phyloP scores from a whole-genome alignment of 169 alveolate species.

The Eimeria zaria region DNA sequence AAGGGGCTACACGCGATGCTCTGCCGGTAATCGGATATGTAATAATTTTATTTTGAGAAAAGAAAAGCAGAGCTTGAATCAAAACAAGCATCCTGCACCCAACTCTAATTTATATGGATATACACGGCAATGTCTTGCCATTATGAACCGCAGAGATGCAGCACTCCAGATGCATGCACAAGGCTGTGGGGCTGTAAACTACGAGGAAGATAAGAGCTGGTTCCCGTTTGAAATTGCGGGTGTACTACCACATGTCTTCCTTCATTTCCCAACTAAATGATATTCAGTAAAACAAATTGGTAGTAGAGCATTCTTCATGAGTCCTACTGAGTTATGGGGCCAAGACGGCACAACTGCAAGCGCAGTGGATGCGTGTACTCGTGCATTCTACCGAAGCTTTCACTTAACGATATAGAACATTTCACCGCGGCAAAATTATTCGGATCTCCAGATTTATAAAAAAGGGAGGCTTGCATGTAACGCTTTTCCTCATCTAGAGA shows the following conservation, averaged over 20 bases:
- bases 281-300: background rate
- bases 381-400: background rate
- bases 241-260: background rate
- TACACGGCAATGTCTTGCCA: background rate
- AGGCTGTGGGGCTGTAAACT: slow-evolving; percentile 17
- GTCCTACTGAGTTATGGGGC: no score
- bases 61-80: background rate
- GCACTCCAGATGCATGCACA: slow-evolving; percentile 58
- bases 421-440: no score
- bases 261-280: background rate
- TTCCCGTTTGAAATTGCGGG: no score
- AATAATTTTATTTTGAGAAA: background rate
- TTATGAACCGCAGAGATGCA: slow-evolving; percentile 6
- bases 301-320: background rate
- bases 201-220: background rate
- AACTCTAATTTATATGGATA: background rate
- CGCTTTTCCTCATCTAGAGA: background rate
- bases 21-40: background rate
- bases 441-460: background rate
- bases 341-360: background rate
- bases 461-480: no score
- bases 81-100: background rate
- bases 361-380: background rate
- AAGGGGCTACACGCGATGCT: background rate
- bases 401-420: background rate